phyloP scores from a whole-genome alignment of 2,329 filamentous ascomycete species.

The Colletotrichum salicis region DNA sequence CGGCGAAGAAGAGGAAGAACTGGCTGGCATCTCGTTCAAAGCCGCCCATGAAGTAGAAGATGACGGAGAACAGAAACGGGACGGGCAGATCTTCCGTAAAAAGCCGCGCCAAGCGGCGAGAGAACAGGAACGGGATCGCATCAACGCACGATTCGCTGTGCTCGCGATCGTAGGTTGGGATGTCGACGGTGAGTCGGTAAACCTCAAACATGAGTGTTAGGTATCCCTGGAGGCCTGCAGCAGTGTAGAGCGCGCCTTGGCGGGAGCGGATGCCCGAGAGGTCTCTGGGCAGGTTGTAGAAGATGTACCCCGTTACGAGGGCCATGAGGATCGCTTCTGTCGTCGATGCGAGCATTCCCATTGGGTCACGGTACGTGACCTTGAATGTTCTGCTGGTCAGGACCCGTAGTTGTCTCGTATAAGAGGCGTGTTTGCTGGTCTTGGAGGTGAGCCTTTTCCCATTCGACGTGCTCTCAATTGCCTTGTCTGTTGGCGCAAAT shows the following conservation, averaged over 20 bases:
- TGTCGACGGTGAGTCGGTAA: slow-evolving; percentile 79
- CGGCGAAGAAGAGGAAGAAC: slow-evolving; percentile 78
- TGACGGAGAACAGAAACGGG: slow-evolving; percentile 74
- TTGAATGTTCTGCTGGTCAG: slow-evolving; percentile 76
- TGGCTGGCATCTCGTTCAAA: slow-evolving; percentile 71
- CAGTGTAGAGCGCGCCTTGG: slow-evolving; percentile 78
- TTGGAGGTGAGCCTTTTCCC: slow-evolving; percentile 21
- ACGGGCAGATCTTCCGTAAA: slow-evolving; percentile 79
- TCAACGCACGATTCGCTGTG: slow-evolving; percentile 77
- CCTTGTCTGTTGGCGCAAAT: slow-evolving; percentile 39
- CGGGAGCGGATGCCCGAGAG: slow-evolving; percentile 79
- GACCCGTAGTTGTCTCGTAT: slow-evolving; percentile 71
- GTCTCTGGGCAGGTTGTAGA: slow-evolving; percentile 71
- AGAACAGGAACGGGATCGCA: slow-evolving; percentile 75
- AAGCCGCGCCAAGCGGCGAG: slow-evolving; percentile 74
- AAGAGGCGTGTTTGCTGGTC: slow-evolving; percentile 60
- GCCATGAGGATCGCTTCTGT: slow-evolving; percentile 78
- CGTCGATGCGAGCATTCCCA: slow-evolving; percentile 78
- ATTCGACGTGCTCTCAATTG: slow-evolving; percentile 24
- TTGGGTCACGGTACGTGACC: slow-evolving; percentile 79
- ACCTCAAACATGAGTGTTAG: slow-evolving; percentile 80
- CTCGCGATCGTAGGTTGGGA: slow-evolving; percentile 80
- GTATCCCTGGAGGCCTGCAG: slow-evolving; percentile 78
- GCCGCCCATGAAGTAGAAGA: slow-evolving; percentile 83
- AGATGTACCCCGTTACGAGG: slow-evolving; percentile 78